A percentile compares a stretch with the other conserved stretches of the same genome.
Conservation (phyloP, 163 green algal genomes). For the Scenedesmus sp. region DNA sequence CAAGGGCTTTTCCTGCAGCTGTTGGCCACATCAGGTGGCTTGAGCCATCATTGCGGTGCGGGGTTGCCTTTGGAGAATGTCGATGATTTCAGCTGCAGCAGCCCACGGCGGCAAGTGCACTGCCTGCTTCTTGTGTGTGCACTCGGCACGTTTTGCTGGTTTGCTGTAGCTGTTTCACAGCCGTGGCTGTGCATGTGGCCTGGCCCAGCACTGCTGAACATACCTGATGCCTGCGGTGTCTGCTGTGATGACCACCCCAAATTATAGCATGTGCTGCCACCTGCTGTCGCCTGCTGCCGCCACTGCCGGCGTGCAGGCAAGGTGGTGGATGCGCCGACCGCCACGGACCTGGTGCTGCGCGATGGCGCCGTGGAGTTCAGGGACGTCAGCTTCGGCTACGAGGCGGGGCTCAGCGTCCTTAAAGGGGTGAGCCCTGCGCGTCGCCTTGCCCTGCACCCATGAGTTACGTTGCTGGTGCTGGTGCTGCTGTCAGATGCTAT, state of each 20-base stretch:
- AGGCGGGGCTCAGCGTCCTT: conserved; percentile 57
- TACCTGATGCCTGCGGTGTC: background rate
- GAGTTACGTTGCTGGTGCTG: background rate
- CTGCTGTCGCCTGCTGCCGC: background rate
- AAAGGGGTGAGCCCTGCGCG: conserved; percentile 65
- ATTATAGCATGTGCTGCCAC: background rate
- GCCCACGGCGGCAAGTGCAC: no score
- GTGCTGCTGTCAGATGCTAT: no score
- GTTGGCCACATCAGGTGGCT: no score
- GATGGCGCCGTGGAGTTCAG: conserved; percentile 64
- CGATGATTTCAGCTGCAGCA: no score
- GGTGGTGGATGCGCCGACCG: conserved; percentile 46
- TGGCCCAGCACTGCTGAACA: background rate
- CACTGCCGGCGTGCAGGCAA: conserved; percentile 13
- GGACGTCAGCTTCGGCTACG: conserved; percentile 73
- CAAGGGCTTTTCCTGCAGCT: no score
- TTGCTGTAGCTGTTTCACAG: background rate
- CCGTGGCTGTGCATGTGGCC: background rate
- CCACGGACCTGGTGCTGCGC: conserved; percentile 39
- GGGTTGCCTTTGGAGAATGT: no score
- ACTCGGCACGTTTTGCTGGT: background rate
- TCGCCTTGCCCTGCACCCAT: background rate
- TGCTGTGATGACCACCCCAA: no score
- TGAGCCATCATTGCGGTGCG: no score
- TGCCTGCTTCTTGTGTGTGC: no score